Percentiles rank a stretch among this genome's conserved stretches.
Evolutionary conservation across 2,329 filamentous ascomycete species (phyloP).

Genomic region (Colletotrichum brevisporum): DNA sequence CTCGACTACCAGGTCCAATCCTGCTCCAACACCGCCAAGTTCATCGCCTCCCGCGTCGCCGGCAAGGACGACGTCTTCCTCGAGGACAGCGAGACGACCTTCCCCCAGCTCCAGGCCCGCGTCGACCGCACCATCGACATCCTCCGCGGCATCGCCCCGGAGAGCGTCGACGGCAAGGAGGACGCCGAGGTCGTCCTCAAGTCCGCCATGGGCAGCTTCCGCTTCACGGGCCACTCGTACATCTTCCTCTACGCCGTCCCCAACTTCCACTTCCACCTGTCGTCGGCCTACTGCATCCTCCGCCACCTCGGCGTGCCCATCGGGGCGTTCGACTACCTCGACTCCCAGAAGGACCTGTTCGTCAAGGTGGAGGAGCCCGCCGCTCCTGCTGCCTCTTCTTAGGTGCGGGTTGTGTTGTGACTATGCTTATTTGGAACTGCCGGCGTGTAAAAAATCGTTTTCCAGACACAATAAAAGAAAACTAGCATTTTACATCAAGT

Average conservation of each 20-base stretch:
- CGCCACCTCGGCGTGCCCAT: constrained; percentile 69
- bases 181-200: constrained; percentile 45
- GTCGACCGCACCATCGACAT: constrained; percentile 44
- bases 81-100: constrained; percentile 40
- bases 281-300: constrained; percentile 69
- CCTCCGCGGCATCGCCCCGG: constrained; percentile 48
- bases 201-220: constrained; percentile 44
- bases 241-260: constrained; percentile 62
- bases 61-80: constrained; percentile 31
- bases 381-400: not conserved
- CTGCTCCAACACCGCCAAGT: constrained; percentile 43
- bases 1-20: constrained; percentile 43
- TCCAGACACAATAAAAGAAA: not conserved
- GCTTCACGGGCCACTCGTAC: constrained; percentile 56
- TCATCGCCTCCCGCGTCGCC: constrained; percentile 40
- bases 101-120: constrained; percentile 32
- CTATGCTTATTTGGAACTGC: not conserved
- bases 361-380: constrained; percentile 18
- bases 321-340: constrained; percentile 69
- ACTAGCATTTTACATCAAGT: not conserved
- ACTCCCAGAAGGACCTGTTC: constrained; percentile 30
- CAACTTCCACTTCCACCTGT: constrained; percentile 73
- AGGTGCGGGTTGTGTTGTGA: not conserved
- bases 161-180: constrained; percentile 42
- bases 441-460: not conserved